Base-by-base conservation (phyloP, 2,329 filamentous ascomycete species). In the Lasiodiplodia gonubiensis region DNA sequence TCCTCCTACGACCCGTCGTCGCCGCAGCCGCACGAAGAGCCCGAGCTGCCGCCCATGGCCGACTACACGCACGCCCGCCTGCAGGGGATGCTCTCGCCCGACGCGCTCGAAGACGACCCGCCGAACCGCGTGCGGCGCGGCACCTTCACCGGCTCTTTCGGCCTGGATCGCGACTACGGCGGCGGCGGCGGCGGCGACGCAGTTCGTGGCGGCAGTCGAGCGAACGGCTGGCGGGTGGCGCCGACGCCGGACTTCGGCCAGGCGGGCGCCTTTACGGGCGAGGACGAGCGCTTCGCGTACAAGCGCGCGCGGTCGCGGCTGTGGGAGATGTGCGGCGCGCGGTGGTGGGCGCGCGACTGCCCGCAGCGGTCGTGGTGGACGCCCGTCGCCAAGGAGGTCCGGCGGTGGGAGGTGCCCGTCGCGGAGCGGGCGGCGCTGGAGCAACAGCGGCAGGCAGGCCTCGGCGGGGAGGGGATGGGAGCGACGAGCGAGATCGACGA, bases 251-350 rank as follows among this genome's bases (percentile, higher is more conserved):
- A 94, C 74, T 95, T 94, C 74, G 86, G 83, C 60, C 88, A 89
- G 70, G 85, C 89, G 0, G 81, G 84, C 12, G 88, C 86, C 0
- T 91, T 94, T 73, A 94, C 90, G 0, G 92, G 92, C 14, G 90
- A 94, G 75, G 92, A 94, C 76, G 92, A 94, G 77, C 84, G 88
- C 14, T 95, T 95, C 75, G 92, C 92, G 0, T 94, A 93, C 72
- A 92, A 92, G 77, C 84, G 92, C 27, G 92, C 92, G 2, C 84
- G 88, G 52, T 92, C 89, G 70, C 82, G 92, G n/a, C 80, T 95
- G 3, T 95, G 91, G 92, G 91, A 95, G 79, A 88, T 95, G 75
- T 94, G 91, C 76, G 88, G 90, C 21, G 83, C 82, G 46, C 82
- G 85, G 69, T 94, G 92, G 92, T 92, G 92, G 80, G 84, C 84